Conservation (phyloP, 306 rosid genomes). For the Dicorynia guianensis region DNA sequence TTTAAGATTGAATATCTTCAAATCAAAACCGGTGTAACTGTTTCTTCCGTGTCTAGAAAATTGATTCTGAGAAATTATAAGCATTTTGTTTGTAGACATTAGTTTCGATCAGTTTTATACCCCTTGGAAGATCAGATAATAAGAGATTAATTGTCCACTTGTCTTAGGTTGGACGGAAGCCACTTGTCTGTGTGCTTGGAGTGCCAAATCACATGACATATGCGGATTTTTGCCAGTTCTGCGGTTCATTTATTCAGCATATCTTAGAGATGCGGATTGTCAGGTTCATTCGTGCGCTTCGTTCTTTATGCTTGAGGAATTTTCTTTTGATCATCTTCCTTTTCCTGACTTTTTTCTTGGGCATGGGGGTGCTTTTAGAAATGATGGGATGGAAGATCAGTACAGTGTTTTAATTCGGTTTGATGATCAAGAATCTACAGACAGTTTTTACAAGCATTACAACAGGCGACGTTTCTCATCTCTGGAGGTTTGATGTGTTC, state of each 20-base stretch:
- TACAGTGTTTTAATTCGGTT: slow-evolving; percentile 86
- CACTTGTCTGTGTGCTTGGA: slow-evolving; percentile 81
- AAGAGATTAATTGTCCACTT: not conserved
- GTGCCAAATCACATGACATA: slow-evolving; percentile 98
- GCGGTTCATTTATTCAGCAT: slow-evolving; percentile 82
- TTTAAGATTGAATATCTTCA: not conserved
- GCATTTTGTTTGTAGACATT: not conserved
- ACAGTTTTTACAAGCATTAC: slow-evolving; percentile 79
- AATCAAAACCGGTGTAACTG: not conserved
- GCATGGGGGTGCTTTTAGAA: slow-evolving; percentile 48
- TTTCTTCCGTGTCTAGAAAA: not conserved
- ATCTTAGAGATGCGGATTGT: slow-evolving; percentile 93
- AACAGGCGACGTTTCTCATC: slow-evolving; percentile 78
- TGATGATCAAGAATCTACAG: slow-evolving; percentile 73
- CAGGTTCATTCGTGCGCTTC: slow-evolving; percentile 49
- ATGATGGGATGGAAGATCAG: slow-evolving; percentile 78
- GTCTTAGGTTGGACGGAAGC: slow-evolving; percentile 77
- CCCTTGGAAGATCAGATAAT: not conserved
- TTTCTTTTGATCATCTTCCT: not conserved
- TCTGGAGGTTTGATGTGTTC: slow-evolving; percentile 66
- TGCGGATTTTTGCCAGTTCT: slow-evolving; percentile 94
- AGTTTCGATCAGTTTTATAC: not conserved
- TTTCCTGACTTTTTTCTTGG: not conserved
- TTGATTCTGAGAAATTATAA: not conserved
- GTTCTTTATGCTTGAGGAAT: not conserved